Evolutionary conservation across 768 basidiomycete genomes (phyloP).

Genomic region (Tubosaeta sp.): DNA sequence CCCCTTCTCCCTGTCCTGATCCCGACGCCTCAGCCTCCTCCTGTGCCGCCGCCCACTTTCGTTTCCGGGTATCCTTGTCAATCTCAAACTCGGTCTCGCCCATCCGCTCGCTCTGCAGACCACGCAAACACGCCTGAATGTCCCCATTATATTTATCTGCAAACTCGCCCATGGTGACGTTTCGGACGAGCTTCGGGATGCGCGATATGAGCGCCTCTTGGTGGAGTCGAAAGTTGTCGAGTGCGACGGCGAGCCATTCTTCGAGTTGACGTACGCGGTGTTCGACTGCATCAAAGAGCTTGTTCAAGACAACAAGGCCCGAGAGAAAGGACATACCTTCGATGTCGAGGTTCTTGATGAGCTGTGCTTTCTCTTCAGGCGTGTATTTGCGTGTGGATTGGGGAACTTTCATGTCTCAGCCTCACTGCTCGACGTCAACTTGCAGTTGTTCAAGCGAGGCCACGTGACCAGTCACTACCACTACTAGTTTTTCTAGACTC

Average conservation of each 20-base stretch:
- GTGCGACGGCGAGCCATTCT: slow-evolving; percentile 67
- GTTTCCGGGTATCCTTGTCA: slow-evolving; percentile 64
- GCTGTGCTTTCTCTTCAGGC: slow-evolving; percentile 69
- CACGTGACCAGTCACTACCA: neutral
- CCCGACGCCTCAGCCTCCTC: slow-evolving; percentile 49
- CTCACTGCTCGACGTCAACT: neutral
- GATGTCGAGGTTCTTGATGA: slow-evolving; percentile 73
- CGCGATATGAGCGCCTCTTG: slow-evolving; percentile 71
- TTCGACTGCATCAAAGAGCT: slow-evolving; percentile 44
- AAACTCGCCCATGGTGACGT: slow-evolving; percentile 73
- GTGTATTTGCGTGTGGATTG: slow-evolving; percentile 38
- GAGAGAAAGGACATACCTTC: slow-evolving; percentile 48
- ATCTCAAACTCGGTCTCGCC: slow-evolving; percentile 52
- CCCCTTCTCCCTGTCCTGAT: slow-evolving; percentile 21
- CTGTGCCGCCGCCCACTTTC: slow-evolving; percentile 68
- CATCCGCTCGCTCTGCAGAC: slow-evolving; percentile 61
- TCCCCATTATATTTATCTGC: slow-evolving; percentile 75
- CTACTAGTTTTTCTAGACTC: no score
- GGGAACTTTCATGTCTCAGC: slow-evolving; percentile 17
- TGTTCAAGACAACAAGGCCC: neutral
- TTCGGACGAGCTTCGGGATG: slow-evolving; percentile 70
- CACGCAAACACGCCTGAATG: slow-evolving; percentile 65
- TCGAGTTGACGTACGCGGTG: slow-evolving; percentile 73
- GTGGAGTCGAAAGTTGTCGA: slow-evolving; percentile 70
- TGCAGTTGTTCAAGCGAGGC: slow-evolving; percentile 1